Conservation (phyloP, 2,329 filamentous ascomycete species). For the Ceratocystis variospora region DNA sequence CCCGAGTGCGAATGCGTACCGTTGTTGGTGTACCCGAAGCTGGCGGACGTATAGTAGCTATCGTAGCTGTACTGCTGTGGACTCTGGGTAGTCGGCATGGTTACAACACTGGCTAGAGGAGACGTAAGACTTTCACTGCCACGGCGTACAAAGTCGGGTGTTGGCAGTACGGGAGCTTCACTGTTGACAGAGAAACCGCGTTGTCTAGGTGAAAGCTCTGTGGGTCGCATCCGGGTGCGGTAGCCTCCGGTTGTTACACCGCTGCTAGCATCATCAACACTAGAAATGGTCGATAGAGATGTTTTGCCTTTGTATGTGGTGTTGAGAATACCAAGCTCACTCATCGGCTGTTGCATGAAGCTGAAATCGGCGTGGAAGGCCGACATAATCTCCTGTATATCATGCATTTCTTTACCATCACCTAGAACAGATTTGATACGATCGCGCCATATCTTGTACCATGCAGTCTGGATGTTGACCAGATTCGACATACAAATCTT, state of each 20-base stretch:
- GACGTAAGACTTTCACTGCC: conserved; percentile 53
- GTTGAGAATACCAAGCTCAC: conserved; percentile 64
- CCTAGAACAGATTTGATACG: conserved; percentile 66
- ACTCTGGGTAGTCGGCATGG: conserved; percentile 27
- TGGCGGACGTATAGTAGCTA: conserved; percentile 34
- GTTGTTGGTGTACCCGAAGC: neutral
- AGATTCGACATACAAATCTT: conserved; percentile 73
- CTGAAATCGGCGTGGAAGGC: conserved; percentile 69
- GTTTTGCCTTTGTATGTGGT: conserved; percentile 48
- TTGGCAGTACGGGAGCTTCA: conserved; percentile 48
- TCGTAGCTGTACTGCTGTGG: conserved; percentile 44
- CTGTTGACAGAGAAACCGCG: conserved; percentile 49
- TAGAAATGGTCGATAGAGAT: conserved; percentile 45
- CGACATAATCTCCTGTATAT: conserved; percentile 58
- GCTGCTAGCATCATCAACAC: conserved; percentile 33
- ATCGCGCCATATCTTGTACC: conserved; percentile 71
- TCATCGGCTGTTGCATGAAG: conserved; percentile 57
- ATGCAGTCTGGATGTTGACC: conserved; percentile 67
- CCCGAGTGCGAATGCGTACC: conserved; percentile 16
- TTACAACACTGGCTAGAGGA: conserved; percentile 37
- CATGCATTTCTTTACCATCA: conserved; percentile 46
- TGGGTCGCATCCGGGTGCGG: conserved; percentile 36
- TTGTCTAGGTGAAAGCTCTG: conserved; percentile 38
- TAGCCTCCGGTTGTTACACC: conserved; percentile 23
- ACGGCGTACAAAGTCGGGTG: conserved; percentile 51